A percentile compares a stretch with the other conserved stretches of the same genome.
phyloP scores from a whole-genome alignment of 75 land plant species.

The Sequoiadendron giganteum region DNA sequence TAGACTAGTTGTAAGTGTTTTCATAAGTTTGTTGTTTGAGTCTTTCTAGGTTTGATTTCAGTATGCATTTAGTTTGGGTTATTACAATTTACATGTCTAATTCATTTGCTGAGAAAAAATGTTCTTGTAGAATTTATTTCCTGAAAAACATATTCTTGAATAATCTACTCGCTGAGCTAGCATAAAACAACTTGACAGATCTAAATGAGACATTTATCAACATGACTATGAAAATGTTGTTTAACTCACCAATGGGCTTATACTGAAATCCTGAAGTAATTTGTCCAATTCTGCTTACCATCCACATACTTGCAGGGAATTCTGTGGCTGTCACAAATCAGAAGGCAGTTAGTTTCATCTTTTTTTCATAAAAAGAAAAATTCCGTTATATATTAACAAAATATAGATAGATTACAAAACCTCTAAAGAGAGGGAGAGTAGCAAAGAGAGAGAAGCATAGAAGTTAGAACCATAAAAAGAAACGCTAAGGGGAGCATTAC shows the following conservation, averaged over 20 bases:
- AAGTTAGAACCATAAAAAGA: background rate
- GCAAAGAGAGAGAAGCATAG: too few species aligned
- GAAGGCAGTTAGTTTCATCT: background rate
- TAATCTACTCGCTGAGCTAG: background rate
- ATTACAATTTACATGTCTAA: background rate
- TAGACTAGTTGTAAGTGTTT: too few species aligned
- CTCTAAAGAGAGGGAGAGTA: too few species aligned
- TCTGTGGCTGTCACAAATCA: constrained; percentile 24
- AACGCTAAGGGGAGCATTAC: background rate
- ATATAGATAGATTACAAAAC: too few species aligned
- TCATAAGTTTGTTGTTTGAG: too few species aligned
- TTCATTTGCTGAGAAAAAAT: background rate
- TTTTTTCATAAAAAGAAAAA: too few species aligned
- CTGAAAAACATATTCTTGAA: background rate
- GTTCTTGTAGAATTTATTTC: background rate
- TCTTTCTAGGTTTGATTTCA: too few species aligned
- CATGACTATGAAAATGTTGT: background rate
- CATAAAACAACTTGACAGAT: background rate
- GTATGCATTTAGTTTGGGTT: too few species aligned
- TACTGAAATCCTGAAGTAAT: constrained; percentile 70
- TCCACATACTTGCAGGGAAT: constrained; percentile 58
- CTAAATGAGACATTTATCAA: background rate
- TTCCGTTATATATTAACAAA: too few species aligned
- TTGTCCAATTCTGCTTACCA: constrained; percentile 61
- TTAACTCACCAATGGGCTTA: constrained; percentile 52